Base-by-base conservation (phyloP, 176 grass and related monocot species). In the Aegilops sharonensis region DNA sequence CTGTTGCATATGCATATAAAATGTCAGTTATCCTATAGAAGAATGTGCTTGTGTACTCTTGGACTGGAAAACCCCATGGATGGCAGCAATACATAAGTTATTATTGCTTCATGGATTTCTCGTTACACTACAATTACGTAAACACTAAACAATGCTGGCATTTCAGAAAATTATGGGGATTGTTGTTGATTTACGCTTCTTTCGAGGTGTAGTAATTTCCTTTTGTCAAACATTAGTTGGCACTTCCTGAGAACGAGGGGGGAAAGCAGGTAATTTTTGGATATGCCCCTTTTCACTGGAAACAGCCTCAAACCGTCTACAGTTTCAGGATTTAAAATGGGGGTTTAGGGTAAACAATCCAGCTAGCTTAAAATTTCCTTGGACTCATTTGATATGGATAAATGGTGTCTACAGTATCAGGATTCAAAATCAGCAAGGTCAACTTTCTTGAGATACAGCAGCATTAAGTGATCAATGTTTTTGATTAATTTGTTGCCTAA, bases 1-100 rank as follows among this genome's bases (percentile, higher is more conserved):
- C 93, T 98, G 91, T 87, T 89, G 60, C 72, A 84, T 86, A 82
- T 72, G 80, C 85, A 74, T 73, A 47, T 39, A 73, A 68, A 84
- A 84, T 87, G 52, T 92, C 29, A 87, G 60, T 12, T 63, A 68
- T 76, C 32, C 31, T 81, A 75, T 20, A 81, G 50, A 75, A 65
- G 7, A 77, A 81, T 75, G 31, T 78, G 39, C 50, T 60, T 71
- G 21, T 30, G 34, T 30, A 80, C 64, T 42, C 15, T 50, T 2
- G 18, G 50, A 45, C 34, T 15, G 15, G 25, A 63, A 78, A 72
- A 82, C 25, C 23, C 43, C 15, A n/a, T 78, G 40, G 21, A 47
- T 79, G 40, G 12, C 47, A 64, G 14, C 15, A 68, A 64, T 4
- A 31, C 4, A 7, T 31, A 23, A 37, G 18, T 64, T 72, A 36